These are phyloP conservation scores for Trebouxiophyceae sp. DNA, from an alignment of 163 green algal species.

Conservation along the genomic window DNA sequence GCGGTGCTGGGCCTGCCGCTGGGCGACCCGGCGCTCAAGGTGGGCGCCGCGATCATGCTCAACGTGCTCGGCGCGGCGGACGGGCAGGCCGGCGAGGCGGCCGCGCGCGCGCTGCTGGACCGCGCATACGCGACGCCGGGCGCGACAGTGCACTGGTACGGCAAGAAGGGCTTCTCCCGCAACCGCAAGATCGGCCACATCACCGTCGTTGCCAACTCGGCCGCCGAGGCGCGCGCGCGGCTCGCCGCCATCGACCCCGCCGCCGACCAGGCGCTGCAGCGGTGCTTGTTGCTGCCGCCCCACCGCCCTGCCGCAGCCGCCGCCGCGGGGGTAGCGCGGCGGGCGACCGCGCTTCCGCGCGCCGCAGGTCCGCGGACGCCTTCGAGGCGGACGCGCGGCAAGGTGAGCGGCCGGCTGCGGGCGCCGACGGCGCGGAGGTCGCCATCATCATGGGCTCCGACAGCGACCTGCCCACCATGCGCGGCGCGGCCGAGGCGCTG, in stretches of 20 bases:
- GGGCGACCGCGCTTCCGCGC: neutral
- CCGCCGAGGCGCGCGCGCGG: slow-evolving; percentile 30
- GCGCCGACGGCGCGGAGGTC: slow-evolving; percentile 61
- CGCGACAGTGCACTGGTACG: slow-evolving; percentile 92
- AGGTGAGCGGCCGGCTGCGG: too few relatives aligned
- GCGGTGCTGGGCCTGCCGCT: slow-evolving; percentile 92
- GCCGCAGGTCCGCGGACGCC: too few relatives aligned
- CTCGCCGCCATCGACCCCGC: slow-evolving; percentile 47
- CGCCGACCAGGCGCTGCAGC: neutral
- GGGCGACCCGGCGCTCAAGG: slow-evolving; percentile 65
- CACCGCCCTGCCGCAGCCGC: too few relatives aligned
- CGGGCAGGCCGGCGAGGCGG: slow-evolving; percentile 64
- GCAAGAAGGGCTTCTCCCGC: slow-evolving; percentile 67
- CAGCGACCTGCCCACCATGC: slow-evolving; percentile 92
- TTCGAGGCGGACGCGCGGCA: too few relatives aligned
- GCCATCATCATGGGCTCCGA: slow-evolving; percentile 98
- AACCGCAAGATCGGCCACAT: slow-evolving; percentile 89
- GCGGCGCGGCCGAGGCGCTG: slow-evolving; percentile 70
- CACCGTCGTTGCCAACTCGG: slow-evolving; percentile 68
- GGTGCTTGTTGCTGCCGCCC: too few relatives aligned
- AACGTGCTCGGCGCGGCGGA: slow-evolving; percentile 77
- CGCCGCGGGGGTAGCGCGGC: neutral
- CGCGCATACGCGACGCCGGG: slow-evolving; percentile 52
- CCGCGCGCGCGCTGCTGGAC: slow-evolving; percentile 63
- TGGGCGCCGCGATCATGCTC: slow-evolving; percentile 57